Base-by-base conservation (phyloP, 495 filamentous ascomycete species). In the Durotheca rogersii region DNA sequence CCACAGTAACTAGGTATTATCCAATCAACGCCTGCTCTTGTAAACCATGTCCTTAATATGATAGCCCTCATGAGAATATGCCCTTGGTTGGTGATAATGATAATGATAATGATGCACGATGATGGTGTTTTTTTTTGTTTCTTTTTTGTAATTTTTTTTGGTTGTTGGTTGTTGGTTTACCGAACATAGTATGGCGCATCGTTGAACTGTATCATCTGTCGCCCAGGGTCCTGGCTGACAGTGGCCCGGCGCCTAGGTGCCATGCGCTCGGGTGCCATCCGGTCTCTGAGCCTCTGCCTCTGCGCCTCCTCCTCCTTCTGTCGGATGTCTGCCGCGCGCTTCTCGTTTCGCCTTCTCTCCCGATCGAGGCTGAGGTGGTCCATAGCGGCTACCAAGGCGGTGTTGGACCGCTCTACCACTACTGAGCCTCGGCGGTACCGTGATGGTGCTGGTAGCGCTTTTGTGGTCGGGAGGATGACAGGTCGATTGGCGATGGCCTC, bases 371-470 rank as follows among this genome's bases (percentile, higher is more conserved):
- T 44, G n/a, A 60, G 36, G 10, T 56, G 56, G n/a, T 66, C 62
- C 48, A 51, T 56, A 3, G 47, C 25, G 6, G 49, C 6, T n/a
- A 56, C 43, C 7, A 51, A 27, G 1, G 50, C 15, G 11, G 56
- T 38, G 1, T 53, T 27, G 27, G 16, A 15, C 23, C 51, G 50
- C 14, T 45, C 37, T 17, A 66, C 42, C 4, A 53, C 50, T 3
- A 66, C 60, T 11, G 62, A 66, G 38, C 62, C 62, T 19, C 62
- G 56, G 44, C 62, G 59, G 41, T 63, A 63, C 35, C 59, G 41
- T 7, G 45, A 6, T 35, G 32, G 32, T 5, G 9, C 20, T 47
- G 41, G 21, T n/a, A 25, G 34, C 9, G 37, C 16, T 15, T 48
- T 17, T n/a, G 32, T 10, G 2, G 41, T 2, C 10, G 62, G 62